Evolutionary conservation across 2,329 filamentous ascomycete genomes (phyloP).

Genomic region (Neoascochyta sp.): DNA sequence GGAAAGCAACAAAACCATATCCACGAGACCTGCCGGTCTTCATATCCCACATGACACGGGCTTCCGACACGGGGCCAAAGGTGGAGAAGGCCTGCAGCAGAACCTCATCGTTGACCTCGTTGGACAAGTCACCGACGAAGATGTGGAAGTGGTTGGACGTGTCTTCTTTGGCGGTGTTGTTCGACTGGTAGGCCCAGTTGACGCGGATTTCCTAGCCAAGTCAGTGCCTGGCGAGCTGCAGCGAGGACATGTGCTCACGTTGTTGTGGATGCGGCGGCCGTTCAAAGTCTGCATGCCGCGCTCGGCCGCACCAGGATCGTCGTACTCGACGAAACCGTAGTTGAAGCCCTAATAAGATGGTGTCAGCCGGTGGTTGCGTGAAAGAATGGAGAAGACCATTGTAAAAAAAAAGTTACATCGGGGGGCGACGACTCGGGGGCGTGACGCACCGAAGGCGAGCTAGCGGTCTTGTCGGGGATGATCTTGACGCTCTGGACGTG

Average conservation of each 20-base stretch:
- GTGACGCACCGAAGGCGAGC: conserved; percentile 43
- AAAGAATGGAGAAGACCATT: not conserved
- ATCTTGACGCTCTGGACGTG: conserved; percentile 99
- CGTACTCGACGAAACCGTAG: conserved; percentile 98
- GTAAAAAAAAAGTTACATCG: conserved; percentile 1
- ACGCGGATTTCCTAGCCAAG: conserved; percentile 96
- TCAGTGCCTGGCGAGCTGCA: no score
- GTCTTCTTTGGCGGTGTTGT: conserved; percentile 90
- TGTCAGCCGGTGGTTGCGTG: conserved; percentile 16
- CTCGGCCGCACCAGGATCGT: conserved; percentile 93
- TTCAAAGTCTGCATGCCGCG: conserved; percentile 97
- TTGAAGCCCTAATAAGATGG: conserved; percentile 75
- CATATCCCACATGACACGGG: conserved; percentile 99
- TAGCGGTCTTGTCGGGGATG: conserved; percentile 98
- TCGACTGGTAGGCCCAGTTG: conserved; percentile 99
- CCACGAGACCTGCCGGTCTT: conserved; percentile 97
- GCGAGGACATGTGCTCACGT: no score
- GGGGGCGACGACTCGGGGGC: conserved; percentile 8
- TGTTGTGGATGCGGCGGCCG: conserved; percentile 90
- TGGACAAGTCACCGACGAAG: conserved; percentile 95
- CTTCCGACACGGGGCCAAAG: conserved; percentile 93
- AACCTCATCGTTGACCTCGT: conserved; percentile 97
- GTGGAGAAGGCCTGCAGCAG: conserved; percentile 90
- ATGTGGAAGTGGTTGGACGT: conserved; percentile 99
- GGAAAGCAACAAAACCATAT: conserved; percentile 97